Evolutionary conservation across 192 early-diverging fungal species (phyloP).

Genomic region (Podila clonocystis): DNA sequence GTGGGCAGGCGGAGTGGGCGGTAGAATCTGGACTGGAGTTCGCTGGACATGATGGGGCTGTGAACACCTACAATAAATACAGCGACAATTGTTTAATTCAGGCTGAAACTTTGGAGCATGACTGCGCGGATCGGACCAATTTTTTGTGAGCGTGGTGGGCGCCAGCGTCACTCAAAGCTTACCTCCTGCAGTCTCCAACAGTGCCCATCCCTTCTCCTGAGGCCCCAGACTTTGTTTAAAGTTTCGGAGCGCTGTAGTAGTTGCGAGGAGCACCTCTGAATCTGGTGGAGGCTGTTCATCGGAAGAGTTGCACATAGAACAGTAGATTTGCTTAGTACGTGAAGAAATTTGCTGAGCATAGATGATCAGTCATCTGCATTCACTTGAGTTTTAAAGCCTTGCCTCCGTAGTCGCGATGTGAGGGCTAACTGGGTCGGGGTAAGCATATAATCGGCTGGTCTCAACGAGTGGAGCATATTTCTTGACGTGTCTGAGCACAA

Average conservation of each 20-base stretch:
- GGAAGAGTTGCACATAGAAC: not conserved
- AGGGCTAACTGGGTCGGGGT: conserved; percentile 78
- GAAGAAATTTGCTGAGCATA: not conserved
- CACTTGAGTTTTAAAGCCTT: not conserved
- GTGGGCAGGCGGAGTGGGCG: conserved; percentile 74
- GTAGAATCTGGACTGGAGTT: conserved; percentile 75
- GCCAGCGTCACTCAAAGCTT: not conserved
- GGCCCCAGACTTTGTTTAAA: conserved; percentile 24
- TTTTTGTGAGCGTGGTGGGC: not conserved
- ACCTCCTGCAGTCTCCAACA: conserved; percentile 88
- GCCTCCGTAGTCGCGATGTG: conserved; percentile 72
- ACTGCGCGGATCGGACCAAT: not conserved
- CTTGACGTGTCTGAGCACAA: conserved; percentile 64
- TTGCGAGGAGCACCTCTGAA: conserved; percentile 50
- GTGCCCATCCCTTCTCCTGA: conserved; percentile 53
- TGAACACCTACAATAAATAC: conserved; percentile 60
- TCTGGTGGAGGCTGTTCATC: conserved; percentile 55
- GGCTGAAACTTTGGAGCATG: not conserved
- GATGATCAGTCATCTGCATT: not conserved
- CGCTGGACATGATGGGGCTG: conserved; percentile 79
- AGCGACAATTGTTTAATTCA: not conserved
- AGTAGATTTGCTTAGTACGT: not conserved
- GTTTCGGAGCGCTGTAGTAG: conserved; percentile 51
- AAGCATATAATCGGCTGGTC: conserved; percentile 67
- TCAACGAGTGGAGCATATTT: conserved; percentile 52